A percentile compares a stretch with the other conserved stretches of the same genome.
Conservation (phyloP, 139 green algal genomes). For the Coelastrella sp. region DNA sequence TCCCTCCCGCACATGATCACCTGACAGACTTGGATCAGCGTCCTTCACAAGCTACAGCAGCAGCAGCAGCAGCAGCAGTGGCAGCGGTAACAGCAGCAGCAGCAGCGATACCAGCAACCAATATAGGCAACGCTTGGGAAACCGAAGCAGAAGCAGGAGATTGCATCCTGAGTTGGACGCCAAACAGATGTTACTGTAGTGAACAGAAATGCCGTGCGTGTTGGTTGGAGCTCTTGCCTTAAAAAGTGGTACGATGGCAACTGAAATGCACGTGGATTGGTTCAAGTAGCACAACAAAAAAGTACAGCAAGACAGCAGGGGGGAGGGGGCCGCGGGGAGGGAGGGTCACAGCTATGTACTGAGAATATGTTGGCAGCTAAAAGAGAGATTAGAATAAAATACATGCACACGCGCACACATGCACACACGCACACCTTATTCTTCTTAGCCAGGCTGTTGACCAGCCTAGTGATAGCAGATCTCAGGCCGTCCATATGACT, state of each 20-base stretch:
- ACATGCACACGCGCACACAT: too few species aligned
- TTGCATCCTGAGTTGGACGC: too few species aligned
- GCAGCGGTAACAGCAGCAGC: constrained; percentile 11
- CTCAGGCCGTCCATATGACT: constrained; percentile 97
- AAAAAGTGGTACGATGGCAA: too few species aligned
- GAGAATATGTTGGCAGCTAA: too few species aligned
- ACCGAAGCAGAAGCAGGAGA: neutral
- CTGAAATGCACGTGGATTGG: too few species aligned
- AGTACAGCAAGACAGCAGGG: neutral
- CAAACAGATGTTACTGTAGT: too few species aligned
- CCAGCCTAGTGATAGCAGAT: constrained; percentile 78
- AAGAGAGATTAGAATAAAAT: too few species aligned
- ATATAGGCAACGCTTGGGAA: neutral
- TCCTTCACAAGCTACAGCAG: constrained; percentile 81
- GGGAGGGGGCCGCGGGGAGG: too few species aligned
- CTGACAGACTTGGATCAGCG: constrained; percentile 79
- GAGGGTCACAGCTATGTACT: too few species aligned
- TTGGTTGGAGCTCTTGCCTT: too few species aligned
- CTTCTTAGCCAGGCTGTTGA: constrained; percentile 77
- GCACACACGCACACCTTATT: constrained; percentile 25
- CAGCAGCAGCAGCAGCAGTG: neutral
- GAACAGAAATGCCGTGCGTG: too few species aligned
- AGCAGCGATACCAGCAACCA: neutral
- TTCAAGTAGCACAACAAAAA: too few species aligned
- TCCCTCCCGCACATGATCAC: constrained; percentile 94